Evolutionary conservation across 108 stramenopile species (phyloP), one percentile per base, ranked within the genome.

Genomic region (Schizochytrium sp.): DNA sequence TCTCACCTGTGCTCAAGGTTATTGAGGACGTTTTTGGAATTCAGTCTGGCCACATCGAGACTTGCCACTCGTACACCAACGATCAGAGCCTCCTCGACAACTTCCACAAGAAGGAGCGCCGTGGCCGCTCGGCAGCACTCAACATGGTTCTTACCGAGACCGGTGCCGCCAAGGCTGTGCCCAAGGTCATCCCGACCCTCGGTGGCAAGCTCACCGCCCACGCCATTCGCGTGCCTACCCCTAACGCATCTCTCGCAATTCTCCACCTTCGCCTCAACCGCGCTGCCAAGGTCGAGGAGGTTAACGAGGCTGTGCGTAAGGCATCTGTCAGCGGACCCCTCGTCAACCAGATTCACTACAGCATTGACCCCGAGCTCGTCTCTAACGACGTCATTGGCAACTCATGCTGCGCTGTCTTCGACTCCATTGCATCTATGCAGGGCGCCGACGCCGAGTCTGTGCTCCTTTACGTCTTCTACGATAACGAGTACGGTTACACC

Each of bases 401-500:
- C 72, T 38, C 57, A 3, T 45, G 15, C 87, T 17, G 72, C 40
- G 42, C 45, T 19, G 55, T 90, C 49, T 72, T 90, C 5, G 89
- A 90, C 72, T 41, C 55, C 19, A 15, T 28, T 45, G 89, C 89
- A 17, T 56, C 61, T 59, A 90, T 90, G 10, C 50, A 55, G 47
- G 76, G 50, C 72, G 58, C 56, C 40, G 38, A 64, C 19, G n/a
- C 12, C 17, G 56, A 90, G n/a, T 10, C 42, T 45, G 87, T 90
- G n/a, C 4, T 83, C 58, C 40, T 89, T 28, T 88, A 89, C 3
- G 56, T 46, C 38, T 90, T 73, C 47, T 90, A 90, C 58, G 89
- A 90, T 64, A 90, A 90, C 83, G 89, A 90, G 89, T 87, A 5
- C 19, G 89, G 89, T 7, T 90, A 90, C 88, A 83, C 89, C 61